Base-by-base conservation (phyloP, 129 eudicot species). In the Lactuca saligna region DNA sequence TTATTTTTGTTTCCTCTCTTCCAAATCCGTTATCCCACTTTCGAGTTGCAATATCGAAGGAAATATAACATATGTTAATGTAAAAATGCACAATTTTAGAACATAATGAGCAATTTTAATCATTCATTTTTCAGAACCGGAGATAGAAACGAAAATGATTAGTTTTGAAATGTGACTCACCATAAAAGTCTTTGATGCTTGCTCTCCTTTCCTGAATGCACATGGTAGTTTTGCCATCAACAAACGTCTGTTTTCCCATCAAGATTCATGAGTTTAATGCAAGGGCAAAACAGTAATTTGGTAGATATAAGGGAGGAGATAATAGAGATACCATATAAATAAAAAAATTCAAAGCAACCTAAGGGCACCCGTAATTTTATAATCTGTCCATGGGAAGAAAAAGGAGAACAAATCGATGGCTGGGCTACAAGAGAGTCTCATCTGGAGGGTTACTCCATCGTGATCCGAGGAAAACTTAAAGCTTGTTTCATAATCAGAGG, bases 41-140 rank as follows among this genome's bases (percentile, higher is more conserved):
- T 87, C 83, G 75, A 90, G 95, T 87, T 90, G 97, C 88, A 82
- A 37, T 62, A 87, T 67, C 12, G 95, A 90, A 59, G 97, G 97
- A 79, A 82, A 87, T 38, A 90, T 79, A 58, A 87, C 82, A 71
- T 80, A 95, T 90, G 87, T 29, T 69, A 64, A 78, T 25, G 32
- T 25, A 46, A 61, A 20, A 66, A 57, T n/a, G 8, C 63, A 54
- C 58, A 58, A 38, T n/a, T 57, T 54, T 44, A 79, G 58, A 16
- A 32, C 64, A 41, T 35, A 46, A 44, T 17, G 6, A n/a, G 3
- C 33, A 4, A 41, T 56, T 29, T 20, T 41, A 20, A 57, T 42
- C 14, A 57, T 6, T 44, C 1, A 11, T 3, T 6, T 7, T 25
- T 41, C 3, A 35, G 16, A 15, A 50, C 12, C 5, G 0, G 2